Evolutionary conservation across 2,329 filamentous ascomycete genomes (phyloP), one percentile per base, ranked within the genome.

Genomic region (Penicillium sclerotiorum): DNA sequence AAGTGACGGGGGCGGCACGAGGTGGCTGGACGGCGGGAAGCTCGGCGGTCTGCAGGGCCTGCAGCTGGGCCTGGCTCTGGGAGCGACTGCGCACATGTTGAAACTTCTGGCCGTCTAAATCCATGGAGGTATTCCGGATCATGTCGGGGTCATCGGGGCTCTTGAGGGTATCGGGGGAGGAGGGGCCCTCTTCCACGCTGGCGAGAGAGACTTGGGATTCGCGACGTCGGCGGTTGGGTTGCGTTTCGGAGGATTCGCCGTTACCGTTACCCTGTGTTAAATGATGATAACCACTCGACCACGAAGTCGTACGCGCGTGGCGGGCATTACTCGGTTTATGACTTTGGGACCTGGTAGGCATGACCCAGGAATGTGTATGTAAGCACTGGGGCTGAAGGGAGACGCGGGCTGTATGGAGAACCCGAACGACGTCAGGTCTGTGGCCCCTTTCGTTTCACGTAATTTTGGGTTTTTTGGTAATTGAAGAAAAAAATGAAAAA

Each of bases 291-390:
- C 65, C 66, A 52, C 60, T 67, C 45, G 66, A 63, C 66, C 68
- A 68, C 47, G 67, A 70, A 51, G 64, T 69, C 33, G 63, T 60
- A 49, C 68, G 65, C 55, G 61, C 60, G 54, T 70, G 68, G 55
- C 61, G 66, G 53, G 66, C 66, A 69, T 69, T 56, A 62, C 65
- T 62, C 20, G 55, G 40, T 54, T 64, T 69, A 52, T 64, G 56
- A 43, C 47, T 49, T 32, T 53, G 53, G 15, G 52, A 52, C 50
- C 49, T 57, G 52, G 56, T 41, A 43, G 52, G 57, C 65, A 60
- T 53, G 62, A 57, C 21, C 35, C 25, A 53, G 47, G 58, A 56
- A 57, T 59, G 56, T 50, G 52, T 59, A 59, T 56, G 53, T 59
- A 55, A 55, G 51, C 46, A 21, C 45, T 47, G 50, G 25, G 43